phyloP scores from a whole-genome alignment of 441 rosid genomes.

The Euphorbia celastroides region DNA sequence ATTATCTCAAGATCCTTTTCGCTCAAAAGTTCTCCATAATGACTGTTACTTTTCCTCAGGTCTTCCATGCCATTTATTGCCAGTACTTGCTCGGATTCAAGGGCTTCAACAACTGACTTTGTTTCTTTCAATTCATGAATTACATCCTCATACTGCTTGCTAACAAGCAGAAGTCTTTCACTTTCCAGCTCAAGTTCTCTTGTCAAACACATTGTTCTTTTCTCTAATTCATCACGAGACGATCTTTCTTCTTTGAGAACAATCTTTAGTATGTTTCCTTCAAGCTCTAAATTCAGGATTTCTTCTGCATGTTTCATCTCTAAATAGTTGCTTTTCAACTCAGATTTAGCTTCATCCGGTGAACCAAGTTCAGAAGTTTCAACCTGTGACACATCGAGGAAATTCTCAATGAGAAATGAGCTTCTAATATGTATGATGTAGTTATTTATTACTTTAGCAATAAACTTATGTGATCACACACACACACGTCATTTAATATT shows the following conservation, averaged over 20 bases:
- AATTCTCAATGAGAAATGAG: conserved; percentile 34
- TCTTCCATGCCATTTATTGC: conserved; percentile 69
- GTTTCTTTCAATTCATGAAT: conserved; percentile 51
- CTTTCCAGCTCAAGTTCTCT: conserved; percentile 51
- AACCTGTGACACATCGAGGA: conserved; percentile 13
- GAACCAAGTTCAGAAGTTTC: conserved; percentile 12
- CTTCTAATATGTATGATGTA: neutral
- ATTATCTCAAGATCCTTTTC: conserved; percentile 53
- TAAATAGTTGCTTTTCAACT: conserved; percentile 27
- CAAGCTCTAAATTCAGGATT: conserved; percentile 79
- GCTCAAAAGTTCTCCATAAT: conserved; percentile 41
- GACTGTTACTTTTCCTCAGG: conserved; percentile 48
- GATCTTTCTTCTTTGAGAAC: conserved; percentile 82
- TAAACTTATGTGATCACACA: neutral
- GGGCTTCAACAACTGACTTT: conserved; percentile 72
- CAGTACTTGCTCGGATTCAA: conserved; percentile 71
- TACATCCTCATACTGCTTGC: conserved; percentile 45
- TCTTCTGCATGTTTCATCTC: conserved; percentile 50
- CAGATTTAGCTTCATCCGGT: conserved; percentile 25
- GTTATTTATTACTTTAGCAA: neutral
- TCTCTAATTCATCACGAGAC: conserved; percentile 40
- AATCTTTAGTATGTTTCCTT: conserved; percentile 76
- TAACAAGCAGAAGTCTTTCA: conserved; percentile 38
- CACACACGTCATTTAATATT: neutral
- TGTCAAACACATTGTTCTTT: conserved; percentile 38